These are phyloP conservation scores for Chlamydomonas eustigma DNA, from an alignment of 139 green algal genomes.

Conservation along the genomic window DNA sequence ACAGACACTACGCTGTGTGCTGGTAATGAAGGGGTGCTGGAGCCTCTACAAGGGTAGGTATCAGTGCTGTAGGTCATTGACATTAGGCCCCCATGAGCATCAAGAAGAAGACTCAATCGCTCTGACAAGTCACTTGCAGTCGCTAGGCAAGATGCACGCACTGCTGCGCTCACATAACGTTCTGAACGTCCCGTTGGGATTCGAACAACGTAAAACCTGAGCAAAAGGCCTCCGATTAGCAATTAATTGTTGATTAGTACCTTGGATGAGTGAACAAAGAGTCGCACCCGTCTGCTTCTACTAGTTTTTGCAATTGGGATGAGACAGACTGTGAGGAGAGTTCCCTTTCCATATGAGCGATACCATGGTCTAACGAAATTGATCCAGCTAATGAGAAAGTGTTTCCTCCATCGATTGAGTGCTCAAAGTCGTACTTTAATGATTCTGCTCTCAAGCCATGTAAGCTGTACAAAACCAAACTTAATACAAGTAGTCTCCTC, in stretches of 20 bases:
- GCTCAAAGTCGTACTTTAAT: not conserved
- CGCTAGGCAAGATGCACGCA: not conserved
- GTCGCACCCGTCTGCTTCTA: not conserved
- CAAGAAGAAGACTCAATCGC: not conserved
- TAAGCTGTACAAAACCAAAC: too few relatives aligned
- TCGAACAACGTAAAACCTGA: not conserved
- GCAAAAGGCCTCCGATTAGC: too few relatives aligned
- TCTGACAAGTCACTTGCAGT: not conserved
- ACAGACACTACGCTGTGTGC: not conserved
- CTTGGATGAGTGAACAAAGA: too few relatives aligned
- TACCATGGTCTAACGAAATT: not conserved
- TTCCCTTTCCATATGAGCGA: too few relatives aligned
- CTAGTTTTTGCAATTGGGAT: not conserved
- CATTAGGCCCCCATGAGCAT: not conserved
- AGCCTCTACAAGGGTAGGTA: not conserved
- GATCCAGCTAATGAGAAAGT: not conserved
- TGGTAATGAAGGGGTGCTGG: not conserved
- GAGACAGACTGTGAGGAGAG: too few relatives aligned
- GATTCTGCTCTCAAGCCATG: too few relatives aligned
- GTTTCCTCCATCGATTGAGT: not conserved
- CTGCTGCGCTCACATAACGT: not conserved
- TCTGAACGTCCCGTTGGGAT: not conserved
- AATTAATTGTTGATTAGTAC: too few relatives aligned
- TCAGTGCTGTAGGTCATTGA: not conserved
- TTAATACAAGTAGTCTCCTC: too few relatives aligned